These are phyloP conservation scores for Heteromeles arbutifolia DNA, from an alignment of 306 rosid genomes.

Conservation along the genomic window DNA sequence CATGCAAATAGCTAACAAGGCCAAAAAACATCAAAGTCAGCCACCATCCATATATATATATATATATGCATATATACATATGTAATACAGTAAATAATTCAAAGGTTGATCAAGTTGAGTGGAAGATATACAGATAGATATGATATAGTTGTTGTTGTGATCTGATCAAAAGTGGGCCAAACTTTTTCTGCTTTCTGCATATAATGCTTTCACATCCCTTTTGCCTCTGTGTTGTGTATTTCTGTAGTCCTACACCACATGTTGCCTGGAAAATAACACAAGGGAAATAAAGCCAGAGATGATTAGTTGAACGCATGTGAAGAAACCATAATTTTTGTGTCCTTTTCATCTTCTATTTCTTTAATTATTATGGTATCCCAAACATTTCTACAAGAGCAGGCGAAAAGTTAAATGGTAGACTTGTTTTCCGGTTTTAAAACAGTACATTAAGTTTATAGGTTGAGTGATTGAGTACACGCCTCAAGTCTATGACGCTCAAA, in stretches of 20 bases:
- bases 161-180: background rate
- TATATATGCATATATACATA: no score
- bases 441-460: no score
- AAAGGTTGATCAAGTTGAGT: background rate
- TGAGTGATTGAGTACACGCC: no score
- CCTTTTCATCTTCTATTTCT: background rate
- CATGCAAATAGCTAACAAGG: background rate
- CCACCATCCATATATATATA: background rate
- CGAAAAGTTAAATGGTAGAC: background rate
- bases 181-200: background rate
- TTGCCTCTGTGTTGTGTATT: background rate
- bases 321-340: background rate
- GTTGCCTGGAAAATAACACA: background rate
- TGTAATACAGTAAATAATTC: background rate
- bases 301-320: conserved; percentile 17
- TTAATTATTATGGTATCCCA: background rate
- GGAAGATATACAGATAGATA: background rate
- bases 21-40: conserved; percentile 3
- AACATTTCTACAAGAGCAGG: background rate
- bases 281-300: background rate
- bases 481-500: no score
- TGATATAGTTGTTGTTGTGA: background rate
- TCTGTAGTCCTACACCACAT: conserved; percentile 6
- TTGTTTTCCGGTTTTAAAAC: background rate
- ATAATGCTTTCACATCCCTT: background rate